A percentile compares a stretch with the other conserved stretches of the same genome.
These are phyloP conservation scores for Camptophora hylomeconis DNA, from an alignment of 2,329 filamentous ascomycete genomes.

Conservation along the genomic window DNA sequence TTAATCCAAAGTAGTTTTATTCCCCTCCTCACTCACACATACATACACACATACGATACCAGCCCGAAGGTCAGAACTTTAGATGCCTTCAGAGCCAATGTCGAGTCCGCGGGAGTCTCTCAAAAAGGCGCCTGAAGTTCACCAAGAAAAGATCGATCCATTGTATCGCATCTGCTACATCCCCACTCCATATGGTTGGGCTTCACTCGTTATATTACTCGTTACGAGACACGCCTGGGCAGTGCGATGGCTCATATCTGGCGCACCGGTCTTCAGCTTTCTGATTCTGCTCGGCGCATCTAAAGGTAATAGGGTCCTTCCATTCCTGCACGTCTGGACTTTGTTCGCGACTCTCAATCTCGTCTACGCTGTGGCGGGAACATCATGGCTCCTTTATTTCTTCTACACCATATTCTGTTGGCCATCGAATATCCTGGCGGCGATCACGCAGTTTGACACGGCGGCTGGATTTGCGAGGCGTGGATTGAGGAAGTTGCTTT, in stretches of 20 bases:
- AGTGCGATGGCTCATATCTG: conserved; percentile 5
- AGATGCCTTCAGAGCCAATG: too few species aligned
- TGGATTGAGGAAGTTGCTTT: conserved; percentile 25
- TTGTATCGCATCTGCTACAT: too few species aligned
- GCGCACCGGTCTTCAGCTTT: conserved; percentile 1
- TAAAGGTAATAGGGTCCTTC: conserved; percentile 27
- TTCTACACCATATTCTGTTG: conserved; percentile 31
- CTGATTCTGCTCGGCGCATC: conserved; percentile 20
- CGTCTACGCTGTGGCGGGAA: conserved; percentile 33
- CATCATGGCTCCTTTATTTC: conserved; percentile 40
- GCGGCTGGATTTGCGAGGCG: conserved; percentile 25
- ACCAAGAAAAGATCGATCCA: too few species aligned
- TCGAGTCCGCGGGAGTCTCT: too few species aligned
- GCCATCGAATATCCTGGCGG: conserved; percentile 28
- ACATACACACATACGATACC: too few species aligned
- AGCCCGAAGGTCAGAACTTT: too few species aligned
- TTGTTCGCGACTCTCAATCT: conserved; percentile 35
- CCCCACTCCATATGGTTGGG: too few species aligned
- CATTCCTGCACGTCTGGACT: conserved; percentile 34
- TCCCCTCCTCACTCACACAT: too few species aligned
- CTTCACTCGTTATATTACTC: conserved; percentile 1
- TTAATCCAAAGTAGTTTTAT: too few species aligned
- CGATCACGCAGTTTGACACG: conserved; percentile 34
- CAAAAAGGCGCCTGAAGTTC: too few species aligned
- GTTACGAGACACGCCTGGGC: conserved; percentile 1